A percentile compares a stretch with the other conserved stretches of the same genome.
phyloP scores from a whole-genome alignment of 2,329 filamentous ascomycete species.

The Aspergillus vadensis region DNA sequence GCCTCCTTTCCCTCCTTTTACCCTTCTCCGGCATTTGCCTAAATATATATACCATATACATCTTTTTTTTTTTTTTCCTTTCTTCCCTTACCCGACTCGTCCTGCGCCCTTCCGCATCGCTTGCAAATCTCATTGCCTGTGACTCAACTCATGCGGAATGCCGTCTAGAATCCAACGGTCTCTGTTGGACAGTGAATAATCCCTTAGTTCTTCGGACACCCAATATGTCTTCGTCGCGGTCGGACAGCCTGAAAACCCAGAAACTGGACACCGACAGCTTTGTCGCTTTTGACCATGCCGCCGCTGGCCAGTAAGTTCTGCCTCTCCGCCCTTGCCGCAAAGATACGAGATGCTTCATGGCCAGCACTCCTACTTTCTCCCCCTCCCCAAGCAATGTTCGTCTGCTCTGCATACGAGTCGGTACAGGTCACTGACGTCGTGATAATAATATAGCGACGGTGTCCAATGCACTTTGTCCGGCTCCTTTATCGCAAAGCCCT shows the following conservation, averaged over 20 bases:
- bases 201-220: not conserved
- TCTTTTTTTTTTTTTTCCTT: no score
- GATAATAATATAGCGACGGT: constrained; percentile 66
- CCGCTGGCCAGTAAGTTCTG: constrained; percentile 52
- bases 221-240: constrained; percentile 37
- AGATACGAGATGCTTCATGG: constrained; percentile 1
- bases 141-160: constrained; percentile 20
- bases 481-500: constrained; percentile 90
- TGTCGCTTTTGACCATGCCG: constrained; percentile 49
- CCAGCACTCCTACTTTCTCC: not conserved
- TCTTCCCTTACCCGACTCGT: not conserved
- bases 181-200: constrained; percentile 10
- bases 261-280: constrained; percentile 43
- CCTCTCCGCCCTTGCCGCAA: constrained; percentile 1
- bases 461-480: constrained; percentile 83
- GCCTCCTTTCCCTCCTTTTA: constrained; percentile 2
- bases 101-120: not conserved
- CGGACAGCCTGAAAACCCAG: constrained; percentile 36
- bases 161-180: constrained; percentile 11
- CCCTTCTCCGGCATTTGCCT: not conserved
- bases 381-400: constrained; percentile 12
- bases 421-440: not conserved
- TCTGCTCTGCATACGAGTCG: not conserved
- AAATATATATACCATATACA: no score
- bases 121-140: constrained; percentile 8